Evolutionary conservation across 179 eudicot species (phyloP), one percentile per base, ranked within the genome.

Genomic region (Beta corolliflora): DNA sequence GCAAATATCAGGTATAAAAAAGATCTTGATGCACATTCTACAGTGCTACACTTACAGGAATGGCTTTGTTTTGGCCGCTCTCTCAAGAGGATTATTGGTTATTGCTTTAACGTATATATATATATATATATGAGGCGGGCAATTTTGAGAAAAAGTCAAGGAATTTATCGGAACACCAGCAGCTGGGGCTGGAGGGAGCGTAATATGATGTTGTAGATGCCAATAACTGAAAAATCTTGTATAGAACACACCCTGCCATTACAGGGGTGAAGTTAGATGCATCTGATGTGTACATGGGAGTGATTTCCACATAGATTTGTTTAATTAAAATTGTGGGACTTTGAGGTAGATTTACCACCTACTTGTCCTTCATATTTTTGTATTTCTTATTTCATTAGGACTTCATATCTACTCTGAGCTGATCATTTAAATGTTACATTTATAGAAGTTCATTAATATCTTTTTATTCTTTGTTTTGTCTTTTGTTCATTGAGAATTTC

Each of bases 181-280:
- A 65, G 73, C 5, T 80, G 71, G 76, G 46, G 50, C 58, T 15
- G 65, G 73, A 70, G 84, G 41, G 71, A 53, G 67, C 61, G 59
- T 64, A 7, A 74, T 48, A 77, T 77, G 75, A 76, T 77, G 76
- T 83, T 85, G 87, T 85, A 82, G 83, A 68, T 75, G 80, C 72
- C 78, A 76, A 84, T 81, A 86, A 84, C 78, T 65, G 65, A 64
- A 70, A 60, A 71, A 82, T 79, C 85, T 64, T 89, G 95, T 90
- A 92, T 86, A 92, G 93, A 90, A 87, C 76, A 77, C 63, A 63
- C 88, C 91, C 91, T 88, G 90, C 89, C 88, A 89, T 92, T 88
- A 67, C 89, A 80, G 90, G 90, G 85, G 79, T 60, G 83, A 79
- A 81, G 77, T 75, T 67, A 77, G 83, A 74, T 85, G 87, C 76